These are phyloP conservation scores for Clonostachys byssicola DNA, from an alignment of 2,329 filamentous ascomycete genomes.

Conservation along the genomic window DNA sequence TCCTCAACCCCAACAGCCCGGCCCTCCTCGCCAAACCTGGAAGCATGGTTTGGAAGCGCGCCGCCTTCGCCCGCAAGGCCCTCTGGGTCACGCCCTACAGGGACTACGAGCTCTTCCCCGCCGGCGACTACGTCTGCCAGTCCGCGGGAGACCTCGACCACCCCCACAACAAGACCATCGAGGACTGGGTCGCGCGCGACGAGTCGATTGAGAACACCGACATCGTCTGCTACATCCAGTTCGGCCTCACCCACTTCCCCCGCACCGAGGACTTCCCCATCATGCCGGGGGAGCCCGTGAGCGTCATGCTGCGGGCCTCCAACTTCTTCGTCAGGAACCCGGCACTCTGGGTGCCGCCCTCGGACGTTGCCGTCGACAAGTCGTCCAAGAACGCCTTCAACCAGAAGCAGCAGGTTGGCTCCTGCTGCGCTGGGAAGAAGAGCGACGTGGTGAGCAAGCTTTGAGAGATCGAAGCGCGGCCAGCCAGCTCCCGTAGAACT, in stretches of 20 bases:
- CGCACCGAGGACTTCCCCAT: conserved; percentile 54
- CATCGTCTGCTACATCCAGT: conserved; percentile 52
- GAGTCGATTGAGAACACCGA: conserved; percentile 51
- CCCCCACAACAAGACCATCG: conserved; percentile 31
- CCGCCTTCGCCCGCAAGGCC: conserved; percentile 53
- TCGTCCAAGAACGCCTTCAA: conserved; percentile 4
- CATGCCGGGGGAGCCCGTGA: conserved; percentile 53
- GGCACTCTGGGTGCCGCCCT: conserved; percentile 23
- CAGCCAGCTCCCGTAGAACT: no score
- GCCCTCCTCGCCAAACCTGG: conserved; percentile 46
- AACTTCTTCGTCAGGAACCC: conserved; percentile 49
- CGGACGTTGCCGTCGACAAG: conserved; percentile 6
- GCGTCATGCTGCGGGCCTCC: conserved; percentile 40
- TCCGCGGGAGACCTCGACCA: conserved; percentile 40
- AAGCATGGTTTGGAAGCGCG: conserved; percentile 51
- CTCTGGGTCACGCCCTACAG: conserved; percentile 53
- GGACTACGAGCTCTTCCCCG: conserved; percentile 55
- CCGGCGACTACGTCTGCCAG: conserved; percentile 57
- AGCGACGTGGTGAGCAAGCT: background rate
- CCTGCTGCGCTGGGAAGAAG: background rate
- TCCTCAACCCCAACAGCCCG: conserved; percentile 5
- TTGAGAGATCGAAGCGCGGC: background rate
- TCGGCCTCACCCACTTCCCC: conserved; percentile 49
- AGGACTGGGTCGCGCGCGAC: conserved; percentile 38
- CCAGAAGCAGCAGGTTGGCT: background rate